Evolutionary conservation across 129 eudicot genomes (phyloP).

Genomic region (Saussurea involucrata): DNA sequence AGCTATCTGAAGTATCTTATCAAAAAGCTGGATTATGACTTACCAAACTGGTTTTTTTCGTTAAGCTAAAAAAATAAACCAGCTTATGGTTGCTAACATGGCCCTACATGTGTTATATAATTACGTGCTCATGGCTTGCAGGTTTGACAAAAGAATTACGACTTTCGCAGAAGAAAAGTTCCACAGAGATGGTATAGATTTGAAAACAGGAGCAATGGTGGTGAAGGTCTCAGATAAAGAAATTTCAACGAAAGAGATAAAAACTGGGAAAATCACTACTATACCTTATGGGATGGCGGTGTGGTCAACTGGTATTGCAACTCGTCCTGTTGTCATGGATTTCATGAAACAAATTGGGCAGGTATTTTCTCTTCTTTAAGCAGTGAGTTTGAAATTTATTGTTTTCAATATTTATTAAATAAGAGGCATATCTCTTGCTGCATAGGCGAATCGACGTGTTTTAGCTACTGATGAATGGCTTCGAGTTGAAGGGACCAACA

Average conservation of each 20-base stretch:
- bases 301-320: conserved; percentile 65
- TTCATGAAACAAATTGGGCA: conserved; percentile 58
- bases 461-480: conserved; percentile 73
- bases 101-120: not conserved
- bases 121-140: conserved; percentile 20
- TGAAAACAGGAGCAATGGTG: conserved; percentile 64
- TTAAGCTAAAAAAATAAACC: too few relatives aligned
- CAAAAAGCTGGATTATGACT: not conserved
- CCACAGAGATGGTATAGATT: conserved; percentile 54
- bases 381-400: not conserved
- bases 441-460: conserved; percentile 52
- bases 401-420: not conserved
- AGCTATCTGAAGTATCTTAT: not conserved
- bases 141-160: conserved; percentile 72
- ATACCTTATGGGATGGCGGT: conserved; percentile 64
- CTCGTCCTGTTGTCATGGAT: conserved; percentile 54
- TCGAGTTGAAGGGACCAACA: conserved; percentile 47
- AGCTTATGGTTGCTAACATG: not conserved
- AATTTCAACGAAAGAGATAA: conserved; percentile 48
- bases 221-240: conserved; percentile 51
- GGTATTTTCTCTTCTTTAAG: conserved; percentile 20
- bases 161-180: conserved; percentile 65
- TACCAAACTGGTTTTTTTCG: not conserved
- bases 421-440: not conserved
- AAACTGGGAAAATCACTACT: conserved; percentile 36